Evolutionary conservation across 129 eudicot species (phyloP).

Genomic region (Oenanthe sinensis): DNA sequence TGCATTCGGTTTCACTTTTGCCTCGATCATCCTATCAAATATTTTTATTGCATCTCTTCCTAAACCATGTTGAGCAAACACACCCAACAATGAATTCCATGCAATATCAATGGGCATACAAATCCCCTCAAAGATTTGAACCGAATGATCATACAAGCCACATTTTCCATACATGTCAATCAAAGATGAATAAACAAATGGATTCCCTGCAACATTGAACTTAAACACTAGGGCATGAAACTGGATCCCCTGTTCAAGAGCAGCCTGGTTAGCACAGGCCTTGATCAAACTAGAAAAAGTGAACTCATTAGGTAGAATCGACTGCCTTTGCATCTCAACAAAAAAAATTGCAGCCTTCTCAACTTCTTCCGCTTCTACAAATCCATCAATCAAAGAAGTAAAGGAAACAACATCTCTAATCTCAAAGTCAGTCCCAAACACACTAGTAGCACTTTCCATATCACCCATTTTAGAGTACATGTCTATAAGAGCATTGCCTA

Average conservation of each 20-base stretch:
- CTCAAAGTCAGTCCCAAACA: slow-evolving; percentile 17
- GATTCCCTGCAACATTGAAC: slow-evolving; percentile 25
- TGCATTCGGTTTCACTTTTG: slow-evolving; percentile 29
- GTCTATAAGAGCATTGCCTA: slow-evolving; percentile 34
- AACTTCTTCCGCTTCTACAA: slow-evolving; percentile 27
- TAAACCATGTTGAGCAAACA: slow-evolving; percentile 38
- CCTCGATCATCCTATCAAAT: slow-evolving; percentile 22
- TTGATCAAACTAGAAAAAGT: slow-evolving; percentile 45
- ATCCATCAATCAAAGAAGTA: slow-evolving; percentile 45
- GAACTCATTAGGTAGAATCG: slow-evolving; percentile 31
- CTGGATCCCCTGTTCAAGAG: slow-evolving; percentile 47
- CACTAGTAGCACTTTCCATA: slow-evolving; percentile 35
- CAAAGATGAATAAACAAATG: slow-evolving; percentile 31
- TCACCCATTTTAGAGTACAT: slow-evolving; percentile 45
- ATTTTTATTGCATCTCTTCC: slow-evolving; percentile 27
- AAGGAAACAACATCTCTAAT: slow-evolving; percentile 29
- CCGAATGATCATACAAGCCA: slow-evolving; percentile 33
- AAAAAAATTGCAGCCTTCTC: slow-evolving; percentile 33
- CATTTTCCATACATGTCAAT: slow-evolving; percentile 52
- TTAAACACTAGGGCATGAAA: slow-evolving; percentile 41
- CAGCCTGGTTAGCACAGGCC: slow-evolving; percentile 44
- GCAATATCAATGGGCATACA: slow-evolving; percentile 18
- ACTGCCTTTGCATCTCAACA: slow-evolving; percentile 26
- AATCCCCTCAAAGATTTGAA: slow-evolving; percentile 23
- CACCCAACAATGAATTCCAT: slow-evolving; percentile 38